Evolutionary conservation across 2,329 filamentous ascomycete species (phyloP).

Genomic region (Xylaria sp.): DNA sequence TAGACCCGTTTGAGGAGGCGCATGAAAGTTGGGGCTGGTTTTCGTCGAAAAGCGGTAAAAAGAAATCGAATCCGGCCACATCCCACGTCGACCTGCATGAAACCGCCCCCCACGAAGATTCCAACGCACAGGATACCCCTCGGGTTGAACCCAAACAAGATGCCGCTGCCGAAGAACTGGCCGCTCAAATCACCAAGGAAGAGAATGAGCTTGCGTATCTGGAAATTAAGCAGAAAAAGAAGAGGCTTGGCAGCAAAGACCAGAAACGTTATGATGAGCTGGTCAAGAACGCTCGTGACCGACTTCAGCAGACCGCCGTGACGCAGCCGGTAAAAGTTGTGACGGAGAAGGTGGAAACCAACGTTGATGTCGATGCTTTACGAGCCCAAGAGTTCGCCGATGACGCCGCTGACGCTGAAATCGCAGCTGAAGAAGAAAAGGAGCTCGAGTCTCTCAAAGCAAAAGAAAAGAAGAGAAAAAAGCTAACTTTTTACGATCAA

Average conservation of each 20-base stretch:
- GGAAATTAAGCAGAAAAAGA: conserved; percentile 26
- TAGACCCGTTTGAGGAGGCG: conserved; percentile 41
- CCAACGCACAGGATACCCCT: conserved; percentile 31
- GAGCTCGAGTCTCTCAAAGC: conserved; percentile 8
- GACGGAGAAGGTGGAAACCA: conserved; percentile 23
- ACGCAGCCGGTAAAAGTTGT: conserved; percentile 36
- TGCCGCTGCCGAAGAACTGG: conserved; percentile 27
- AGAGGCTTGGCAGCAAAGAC: conserved; percentile 29
- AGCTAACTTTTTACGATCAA: conserved; percentile 9
- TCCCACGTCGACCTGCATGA: conserved; percentile 40
- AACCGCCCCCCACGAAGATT: conserved; percentile 31
- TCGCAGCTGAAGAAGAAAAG: conserved; percentile 10
- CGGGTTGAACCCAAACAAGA: conserved; percentile 35
- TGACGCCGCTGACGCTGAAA: conserved; percentile 21
- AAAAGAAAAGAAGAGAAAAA: conserved; percentile 5
- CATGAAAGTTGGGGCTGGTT: conserved; percentile 42
- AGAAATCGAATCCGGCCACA: conserved; percentile 44
- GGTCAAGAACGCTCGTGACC: conserved; percentile 30
- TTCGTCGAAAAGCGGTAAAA: conserved; percentile 35
- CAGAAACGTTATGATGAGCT: conserved; percentile 34
- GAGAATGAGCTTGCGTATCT: conserved; percentile 34
- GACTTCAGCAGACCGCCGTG: conserved; percentile 33
- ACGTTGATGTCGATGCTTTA: conserved; percentile 8
- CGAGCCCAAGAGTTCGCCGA: conserved; percentile 20
- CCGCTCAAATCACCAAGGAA: conserved; percentile 38